Evolutionary conservation across 2,329 filamentous ascomycete species (phyloP).

Genomic region (Calycina herbarum): DNA sequence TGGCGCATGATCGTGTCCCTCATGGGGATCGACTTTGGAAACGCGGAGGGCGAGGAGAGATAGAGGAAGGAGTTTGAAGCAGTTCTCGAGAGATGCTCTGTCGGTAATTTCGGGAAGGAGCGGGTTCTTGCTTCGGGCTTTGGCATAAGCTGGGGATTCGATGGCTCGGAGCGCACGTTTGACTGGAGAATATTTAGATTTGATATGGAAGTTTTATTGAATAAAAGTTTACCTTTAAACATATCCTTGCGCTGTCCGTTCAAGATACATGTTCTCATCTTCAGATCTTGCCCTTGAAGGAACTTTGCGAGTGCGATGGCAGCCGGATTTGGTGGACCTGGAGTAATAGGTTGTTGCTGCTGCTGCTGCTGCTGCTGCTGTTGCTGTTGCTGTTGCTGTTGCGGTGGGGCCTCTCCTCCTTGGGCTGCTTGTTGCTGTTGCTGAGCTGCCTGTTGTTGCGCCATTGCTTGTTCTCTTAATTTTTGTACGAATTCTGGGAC

Average conservation of each 20-base stretch:
- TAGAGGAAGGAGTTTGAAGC: slow-evolving; percentile 91
- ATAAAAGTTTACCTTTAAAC: slow-evolving; percentile 73
- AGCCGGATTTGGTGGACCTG: slow-evolving; percentile 83
- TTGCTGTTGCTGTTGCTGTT: slow-evolving; percentile 43
- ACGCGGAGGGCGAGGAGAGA: slow-evolving; percentile 93
- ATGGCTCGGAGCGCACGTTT: slow-evolving; percentile 93
- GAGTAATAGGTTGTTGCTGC: slow-evolving; percentile 66
- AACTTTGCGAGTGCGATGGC: slow-evolving; percentile 89
- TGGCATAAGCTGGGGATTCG: slow-evolving; percentile 84
- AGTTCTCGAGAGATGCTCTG: slow-evolving; percentile 84
- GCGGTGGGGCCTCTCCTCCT: slow-evolving; percentile 34
- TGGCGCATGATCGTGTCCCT: slow-evolving; percentile 67
- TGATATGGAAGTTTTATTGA: not conserved
- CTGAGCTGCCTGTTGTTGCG: slow-evolving; percentile 51
- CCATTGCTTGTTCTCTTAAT: slow-evolving; percentile 57
- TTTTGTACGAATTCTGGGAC: slow-evolving; percentile 80
- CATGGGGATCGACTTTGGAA: slow-evolving; percentile 74
- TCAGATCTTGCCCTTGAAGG: slow-evolving; percentile 79
- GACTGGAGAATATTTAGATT: slow-evolving; percentile 53
- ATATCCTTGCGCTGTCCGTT: slow-evolving; percentile 97
- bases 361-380: slow-evolving; percentile 45
- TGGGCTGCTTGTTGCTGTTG: slow-evolving; percentile 45
- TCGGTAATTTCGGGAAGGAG: slow-evolving; percentile 86
- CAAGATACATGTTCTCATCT: slow-evolving; percentile 86
- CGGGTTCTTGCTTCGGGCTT: slow-evolving; percentile 86